Evolutionary conservation across 169 alveolate species (phyloP), one percentile per base, ranked within the genome.

Genomic region (Plasmodium vivax): DNA sequence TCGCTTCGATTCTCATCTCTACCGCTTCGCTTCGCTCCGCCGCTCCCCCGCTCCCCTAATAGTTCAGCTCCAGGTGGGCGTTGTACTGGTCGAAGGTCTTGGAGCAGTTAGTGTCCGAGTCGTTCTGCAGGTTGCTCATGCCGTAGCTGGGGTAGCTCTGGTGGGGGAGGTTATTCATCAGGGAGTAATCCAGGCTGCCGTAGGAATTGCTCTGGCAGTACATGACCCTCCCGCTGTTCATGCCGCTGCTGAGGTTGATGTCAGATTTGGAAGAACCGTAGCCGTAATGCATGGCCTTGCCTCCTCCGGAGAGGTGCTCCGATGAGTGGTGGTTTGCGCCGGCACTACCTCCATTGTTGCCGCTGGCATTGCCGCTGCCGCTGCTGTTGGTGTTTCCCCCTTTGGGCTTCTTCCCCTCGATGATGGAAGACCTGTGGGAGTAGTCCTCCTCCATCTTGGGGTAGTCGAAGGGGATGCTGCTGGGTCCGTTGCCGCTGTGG

Each of bases 71-170:
- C 10, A 30, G 30, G 74, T 81, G 90, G 1, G 74, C 19, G 62
- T 10, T 38, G 51, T 38, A 81, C 23, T 81, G 85, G n/a, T 87
- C 90, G 41, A 41, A 82, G 75, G 62, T 87, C n/a, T 81, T 81
- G 12, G 90, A 56, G 34, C 8, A 87, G n/a, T 71, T 84, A 0
- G 83, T 87, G 47, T 80, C 94, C 10, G 83, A 34, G 30, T 87
- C 90, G 54, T 81, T 51, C 3, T 54, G 83, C 85, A 80, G 5
- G 23, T 34, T 73, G n/a, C 51, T 68, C 23, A 34, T 79, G 87
- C 88, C 79, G 84, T 77, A 93, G 43, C 27, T 68, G 10, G 54
- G 85, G 34, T 19, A 82, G 56, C 23, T 56, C 14, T 73, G 85
- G 32, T 62, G 79, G 23, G 81, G 54, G 2, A 73, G 45, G n/a